Conservation (phyloP, 2,329 filamentous ascomycete species). For the Colletotrichum spinosum region DNA sequence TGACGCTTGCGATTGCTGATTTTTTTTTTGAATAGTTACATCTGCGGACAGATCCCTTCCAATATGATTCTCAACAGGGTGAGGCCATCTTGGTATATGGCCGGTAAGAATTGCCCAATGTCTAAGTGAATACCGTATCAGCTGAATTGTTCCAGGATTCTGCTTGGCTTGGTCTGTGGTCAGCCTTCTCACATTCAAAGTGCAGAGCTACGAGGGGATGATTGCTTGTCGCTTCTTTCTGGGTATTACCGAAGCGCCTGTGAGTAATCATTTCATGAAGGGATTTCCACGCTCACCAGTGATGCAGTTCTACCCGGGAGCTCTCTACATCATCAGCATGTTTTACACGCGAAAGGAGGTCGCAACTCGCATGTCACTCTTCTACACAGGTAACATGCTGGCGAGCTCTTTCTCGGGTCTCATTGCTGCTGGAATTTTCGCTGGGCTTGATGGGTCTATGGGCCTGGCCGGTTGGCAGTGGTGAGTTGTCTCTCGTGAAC, state of each 20-base stretch:
- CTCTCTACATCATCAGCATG: constrained; percentile 56
- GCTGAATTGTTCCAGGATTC: constrained; percentile 9
- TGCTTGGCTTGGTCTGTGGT: constrained; percentile 52
- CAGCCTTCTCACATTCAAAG: constrained; percentile 53
- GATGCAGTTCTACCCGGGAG: constrained; percentile 51
- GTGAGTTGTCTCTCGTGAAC: constrained; percentile 7
- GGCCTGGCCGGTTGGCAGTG: constrained; percentile 46
- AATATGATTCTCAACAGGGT: constrained; percentile 28
- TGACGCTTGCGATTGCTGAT: not conserved
- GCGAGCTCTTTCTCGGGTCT: constrained; percentile 55
- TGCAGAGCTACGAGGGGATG: constrained; percentile 53
- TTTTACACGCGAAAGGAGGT: constrained; percentile 66
- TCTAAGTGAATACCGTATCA: not conserved
- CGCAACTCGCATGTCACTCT: constrained; percentile 54
- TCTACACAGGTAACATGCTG: constrained; percentile 55
- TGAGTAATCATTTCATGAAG: constrained; percentile 17
- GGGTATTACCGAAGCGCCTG: constrained; percentile 50
- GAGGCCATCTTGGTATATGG: constrained; percentile 28
- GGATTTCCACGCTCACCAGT: constrained; percentile 51
- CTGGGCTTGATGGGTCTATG: constrained; percentile 42
- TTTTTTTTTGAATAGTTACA: not conserved
- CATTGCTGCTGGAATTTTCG: constrained; percentile 56
- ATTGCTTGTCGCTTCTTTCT: constrained; percentile 51
- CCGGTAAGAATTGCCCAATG: not conserved
- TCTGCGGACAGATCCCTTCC: constrained; percentile 25